phyloP scores from a whole-genome alignment of 2,329 filamentous ascomycete species.

The Ceratocystis colombiana region DNA sequence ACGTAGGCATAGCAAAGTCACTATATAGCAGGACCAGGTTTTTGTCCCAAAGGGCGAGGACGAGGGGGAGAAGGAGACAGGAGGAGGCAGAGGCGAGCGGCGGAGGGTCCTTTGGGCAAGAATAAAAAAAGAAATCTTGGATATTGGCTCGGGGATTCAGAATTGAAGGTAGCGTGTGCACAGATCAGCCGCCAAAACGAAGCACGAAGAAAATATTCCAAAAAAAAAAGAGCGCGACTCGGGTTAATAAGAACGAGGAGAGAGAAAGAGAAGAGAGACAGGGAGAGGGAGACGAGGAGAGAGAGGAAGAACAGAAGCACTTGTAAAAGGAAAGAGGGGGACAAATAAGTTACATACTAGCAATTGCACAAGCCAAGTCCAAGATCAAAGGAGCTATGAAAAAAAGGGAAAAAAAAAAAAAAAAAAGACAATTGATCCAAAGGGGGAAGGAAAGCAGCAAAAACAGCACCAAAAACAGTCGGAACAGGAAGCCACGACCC shows the following conservation, averaged over 20 bases:
- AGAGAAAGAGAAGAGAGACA: neutral
- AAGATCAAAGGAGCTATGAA: neutral
- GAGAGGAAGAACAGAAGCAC: neutral
- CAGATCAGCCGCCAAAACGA: constrained; percentile 2
- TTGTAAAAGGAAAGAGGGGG: neutral
- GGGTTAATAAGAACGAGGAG: no score
- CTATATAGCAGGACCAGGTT: neutral
- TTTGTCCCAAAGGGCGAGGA: neutral
- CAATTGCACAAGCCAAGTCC: no score
- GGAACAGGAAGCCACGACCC: neutral
- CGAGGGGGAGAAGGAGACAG: neutral
- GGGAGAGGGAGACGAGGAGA: neutral
- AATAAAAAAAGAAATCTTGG: no score
- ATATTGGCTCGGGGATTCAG: neutral
- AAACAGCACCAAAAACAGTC: neutral
- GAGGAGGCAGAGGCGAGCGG: neutral
- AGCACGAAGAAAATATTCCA: neutral
- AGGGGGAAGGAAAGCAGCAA: neutral
- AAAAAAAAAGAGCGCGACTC: neutral
- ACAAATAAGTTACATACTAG: neutral
- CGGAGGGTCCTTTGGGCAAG: neutral
- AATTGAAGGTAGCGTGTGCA: neutral
- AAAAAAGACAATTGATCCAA: neutral
- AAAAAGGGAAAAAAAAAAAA: neutral
- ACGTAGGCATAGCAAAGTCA: neutral